Evolutionary conservation across 306 rosid genomes (phyloP).

Genomic region (Dryas alaskensis): DNA sequence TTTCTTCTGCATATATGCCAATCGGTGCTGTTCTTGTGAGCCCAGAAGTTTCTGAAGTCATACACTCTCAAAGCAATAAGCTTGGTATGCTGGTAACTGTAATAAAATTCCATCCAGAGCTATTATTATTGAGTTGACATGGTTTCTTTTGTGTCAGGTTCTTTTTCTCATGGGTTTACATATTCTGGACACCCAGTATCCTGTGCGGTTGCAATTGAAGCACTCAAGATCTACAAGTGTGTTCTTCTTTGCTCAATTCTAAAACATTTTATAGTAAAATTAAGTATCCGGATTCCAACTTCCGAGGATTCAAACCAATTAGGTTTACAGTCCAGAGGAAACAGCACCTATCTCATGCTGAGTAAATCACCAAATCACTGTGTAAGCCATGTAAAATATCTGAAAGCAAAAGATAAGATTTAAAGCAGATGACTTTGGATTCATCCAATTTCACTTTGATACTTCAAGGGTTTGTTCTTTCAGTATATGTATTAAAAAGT

Average conservation of each 20-base stretch:
- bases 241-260: conserved; percentile 31
- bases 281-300: not conserved
- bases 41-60: conserved; percentile 80
- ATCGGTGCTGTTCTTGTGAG: conserved; percentile 92
- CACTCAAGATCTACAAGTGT: conserved; percentile 85
- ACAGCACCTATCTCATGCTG: not conserved
- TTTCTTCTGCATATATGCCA: conserved; percentile 87
- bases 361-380: not conserved
- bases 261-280: conserved; percentile 1
- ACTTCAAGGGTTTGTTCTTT: not conserved
- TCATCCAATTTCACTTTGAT: not conserved
- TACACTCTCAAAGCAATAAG: conserved; percentile 76
- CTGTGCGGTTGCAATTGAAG: conserved; percentile 89
- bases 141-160: conserved; percentile 36
- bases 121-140: conserved; percentile 6
- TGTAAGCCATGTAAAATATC: not conserved
- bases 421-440: not conserved
- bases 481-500: not conserved
- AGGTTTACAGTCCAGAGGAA: not conserved
- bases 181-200: conserved; percentile 90
- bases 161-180: conserved; percentile 84
- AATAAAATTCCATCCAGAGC: not conserved
- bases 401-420: conserved; percentile 2
- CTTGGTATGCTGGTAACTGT: conserved; percentile 52
- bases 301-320: not conserved